Percentiles rank a stretch among this genome's conserved stretches.
Conservation (phyloP, 352 stramenopile genomes). For the Elongisporangium anandrum region DNA sequence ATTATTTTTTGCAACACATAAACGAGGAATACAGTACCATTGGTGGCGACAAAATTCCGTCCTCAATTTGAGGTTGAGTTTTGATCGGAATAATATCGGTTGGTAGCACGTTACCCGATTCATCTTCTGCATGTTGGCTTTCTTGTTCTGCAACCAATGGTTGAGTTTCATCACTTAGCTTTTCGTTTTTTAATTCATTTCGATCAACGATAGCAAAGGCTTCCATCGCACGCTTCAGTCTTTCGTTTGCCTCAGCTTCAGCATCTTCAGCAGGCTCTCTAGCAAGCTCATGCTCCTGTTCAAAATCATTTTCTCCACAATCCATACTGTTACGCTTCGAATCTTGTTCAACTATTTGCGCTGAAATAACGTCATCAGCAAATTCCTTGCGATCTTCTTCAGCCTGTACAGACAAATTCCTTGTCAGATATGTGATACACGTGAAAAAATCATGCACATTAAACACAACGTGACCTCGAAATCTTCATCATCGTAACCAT, state of each 20-base stretch:
- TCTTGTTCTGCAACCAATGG: neutral
- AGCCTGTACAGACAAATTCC: neutral
- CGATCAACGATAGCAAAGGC: conserved; percentile 8
- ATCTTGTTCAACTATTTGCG: neutral
- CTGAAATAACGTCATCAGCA: neutral
- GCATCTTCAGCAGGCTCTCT: conserved; percentile 2
- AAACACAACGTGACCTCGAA: conserved; percentile 39
- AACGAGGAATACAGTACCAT: conserved; percentile 1
- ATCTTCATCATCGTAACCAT: conserved; percentile 75
- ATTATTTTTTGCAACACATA: neutral
- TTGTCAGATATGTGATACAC: neutral
- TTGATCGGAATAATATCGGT: neutral
- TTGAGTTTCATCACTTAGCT: neutral
- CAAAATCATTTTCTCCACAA: conserved; percentile 47
- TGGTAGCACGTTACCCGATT: neutral
- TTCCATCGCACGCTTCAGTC: neutral
- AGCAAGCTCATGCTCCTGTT: conserved; percentile 12
- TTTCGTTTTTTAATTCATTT: conserved; percentile 3
- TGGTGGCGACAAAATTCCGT: neutral
- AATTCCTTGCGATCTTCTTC: neutral
- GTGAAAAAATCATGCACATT: neutral
- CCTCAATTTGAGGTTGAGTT: neutral
- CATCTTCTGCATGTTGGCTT: neutral
- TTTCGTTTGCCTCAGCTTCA: conserved; percentile 5
- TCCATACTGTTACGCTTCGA: conserved; percentile 6